Evolutionary conservation across 768 basidiomycete genomes (phyloP).

Genomic region (Mycena galericulata): DNA sequence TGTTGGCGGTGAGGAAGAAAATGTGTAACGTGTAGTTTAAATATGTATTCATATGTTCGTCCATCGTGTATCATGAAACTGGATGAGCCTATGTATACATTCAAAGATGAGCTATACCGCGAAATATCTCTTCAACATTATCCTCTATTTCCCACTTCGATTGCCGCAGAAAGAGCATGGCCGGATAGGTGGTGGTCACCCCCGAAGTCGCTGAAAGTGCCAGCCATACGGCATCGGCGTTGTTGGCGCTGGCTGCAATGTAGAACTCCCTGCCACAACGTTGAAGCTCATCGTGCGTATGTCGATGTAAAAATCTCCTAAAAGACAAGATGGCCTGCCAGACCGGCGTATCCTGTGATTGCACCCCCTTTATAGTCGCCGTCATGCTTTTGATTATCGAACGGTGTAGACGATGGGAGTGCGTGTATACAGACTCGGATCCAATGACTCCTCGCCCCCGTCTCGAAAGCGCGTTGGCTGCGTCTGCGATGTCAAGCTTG

Average conservation of each 20-base stretch:
- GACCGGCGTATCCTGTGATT: constrained; percentile 72
- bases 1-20: constrained; percentile 3
- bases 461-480: constrained; percentile 72
- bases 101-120: constrained; percentile 1
- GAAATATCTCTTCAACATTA: constrained; percentile 54
- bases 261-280: constrained; percentile 74
- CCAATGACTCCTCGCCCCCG: constrained; percentile 64
- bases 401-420: constrained; percentile 84
- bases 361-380: constrained; percentile 73
- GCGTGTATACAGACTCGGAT: constrained; percentile 80
- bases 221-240: constrained; percentile 90
- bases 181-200: constrained; percentile 45
- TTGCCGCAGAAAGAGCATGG: constrained; percentile 64
- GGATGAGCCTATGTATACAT: neutral
- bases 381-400: constrained; percentile 82
- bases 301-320: constrained; percentile 77
- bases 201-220: constrained; percentile 69
- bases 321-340: constrained; percentile 89
- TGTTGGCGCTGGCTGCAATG: constrained; percentile 64
- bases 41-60: neutral
- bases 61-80: neutral
- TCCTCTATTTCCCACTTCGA: constrained; percentile 71
- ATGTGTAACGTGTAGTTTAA: neutral
- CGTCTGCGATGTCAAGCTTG: constrained; percentile 72
- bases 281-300: constrained; percentile 83